Conservation (phyloP, 2,329 filamentous ascomycete species). For the Colletotrichum melonis region DNA sequence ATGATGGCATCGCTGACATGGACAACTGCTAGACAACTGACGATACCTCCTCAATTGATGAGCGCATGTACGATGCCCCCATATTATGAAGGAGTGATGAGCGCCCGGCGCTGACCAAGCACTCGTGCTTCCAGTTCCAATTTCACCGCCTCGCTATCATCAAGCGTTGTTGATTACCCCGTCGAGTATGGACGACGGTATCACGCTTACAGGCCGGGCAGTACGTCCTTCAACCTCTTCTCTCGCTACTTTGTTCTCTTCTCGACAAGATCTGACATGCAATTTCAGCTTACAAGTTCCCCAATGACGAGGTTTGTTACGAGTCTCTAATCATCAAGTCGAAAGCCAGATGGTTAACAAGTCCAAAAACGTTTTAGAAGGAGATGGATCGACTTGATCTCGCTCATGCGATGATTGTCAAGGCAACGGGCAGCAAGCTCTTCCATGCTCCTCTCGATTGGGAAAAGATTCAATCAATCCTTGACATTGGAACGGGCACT, state of each 20-base stretch:
- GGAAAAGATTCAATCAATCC: conserved; percentile 47
- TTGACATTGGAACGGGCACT: not conserved
- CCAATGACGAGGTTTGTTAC: not conserved
- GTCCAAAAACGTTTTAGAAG: not conserved
- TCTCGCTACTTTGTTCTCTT: not conserved
- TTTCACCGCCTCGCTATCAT: not conserved
- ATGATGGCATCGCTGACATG: not conserved
- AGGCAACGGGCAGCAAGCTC: not conserved
- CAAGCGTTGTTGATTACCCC: not conserved
- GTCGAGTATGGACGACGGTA: not conserved
- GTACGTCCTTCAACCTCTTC: not conserved
- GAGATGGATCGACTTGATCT: conserved; percentile 7
- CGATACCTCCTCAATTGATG: not conserved
- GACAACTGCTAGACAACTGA: not conserved
- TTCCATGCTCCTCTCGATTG: not conserved
- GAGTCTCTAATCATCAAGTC: not conserved
- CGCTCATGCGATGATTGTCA: conserved; percentile 3
- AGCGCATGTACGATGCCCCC: not conserved
- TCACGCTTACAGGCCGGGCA: not conserved
- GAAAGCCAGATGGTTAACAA: not conserved
- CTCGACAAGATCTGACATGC: not conserved
- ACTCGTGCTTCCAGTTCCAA: not conserved
- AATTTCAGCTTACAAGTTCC: not conserved
- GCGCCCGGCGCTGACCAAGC: not conserved
- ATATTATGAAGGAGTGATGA: not conserved